These are phyloP conservation scores for Kluyveromyces marxianus DNA, from an alignment of 1,139 yeast genomes.

Conservation along the genomic window DNA sequence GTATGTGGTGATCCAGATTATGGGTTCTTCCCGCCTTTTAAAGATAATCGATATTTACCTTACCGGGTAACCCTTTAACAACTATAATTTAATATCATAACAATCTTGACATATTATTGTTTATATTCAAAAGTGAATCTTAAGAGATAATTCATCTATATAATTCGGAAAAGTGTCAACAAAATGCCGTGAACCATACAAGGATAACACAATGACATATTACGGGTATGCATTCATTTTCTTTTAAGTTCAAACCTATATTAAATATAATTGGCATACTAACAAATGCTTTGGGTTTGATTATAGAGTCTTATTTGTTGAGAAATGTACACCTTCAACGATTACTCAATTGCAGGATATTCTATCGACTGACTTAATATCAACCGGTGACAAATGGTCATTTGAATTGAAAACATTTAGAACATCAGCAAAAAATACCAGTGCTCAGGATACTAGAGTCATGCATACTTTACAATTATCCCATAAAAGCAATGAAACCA, in stretches of 20 bases:
- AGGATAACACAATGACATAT: neutral
- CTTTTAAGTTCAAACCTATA: neutral
- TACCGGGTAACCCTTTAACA: no score
- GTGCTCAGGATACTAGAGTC: conserved; percentile 17
- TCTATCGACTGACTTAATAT: conserved; percentile 20
- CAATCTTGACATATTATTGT: no score
- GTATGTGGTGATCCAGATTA: no score
- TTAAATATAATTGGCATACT: no score
- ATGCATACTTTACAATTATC: conserved; percentile 25
- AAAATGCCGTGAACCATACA: no score
- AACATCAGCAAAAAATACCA: conserved; percentile 17
- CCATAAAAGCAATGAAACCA: conserved; percentile 19
- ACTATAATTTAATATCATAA: no score
- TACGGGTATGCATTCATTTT: neutral
- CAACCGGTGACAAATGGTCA: conserved; percentile 26
- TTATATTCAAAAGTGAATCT: no score
- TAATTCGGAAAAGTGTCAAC: neutral
- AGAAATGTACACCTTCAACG: conserved; percentile 28
- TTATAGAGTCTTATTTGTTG: conserved; percentile 25
- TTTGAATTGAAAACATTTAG: conserved; percentile 27
- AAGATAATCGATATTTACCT: no score
- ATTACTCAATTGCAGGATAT: conserved; percentile 27
- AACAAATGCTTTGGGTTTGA: no score
- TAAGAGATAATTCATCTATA: no score
- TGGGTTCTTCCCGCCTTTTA: no score